Conservation (phyloP, 2,329 filamentous ascomycete genomes). For the Claviceps capensis region DNA sequence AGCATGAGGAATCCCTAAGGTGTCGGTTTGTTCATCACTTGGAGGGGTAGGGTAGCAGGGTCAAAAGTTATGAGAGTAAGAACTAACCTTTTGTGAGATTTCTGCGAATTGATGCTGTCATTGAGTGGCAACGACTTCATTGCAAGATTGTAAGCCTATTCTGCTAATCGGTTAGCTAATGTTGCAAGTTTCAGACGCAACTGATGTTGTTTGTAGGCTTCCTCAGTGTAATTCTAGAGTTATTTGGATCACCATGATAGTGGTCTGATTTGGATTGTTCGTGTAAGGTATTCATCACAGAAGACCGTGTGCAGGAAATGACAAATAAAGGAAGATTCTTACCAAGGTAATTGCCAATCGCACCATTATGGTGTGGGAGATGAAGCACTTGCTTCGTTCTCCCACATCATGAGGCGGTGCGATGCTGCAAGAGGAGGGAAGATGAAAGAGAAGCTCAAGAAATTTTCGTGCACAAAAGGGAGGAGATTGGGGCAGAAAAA, state of each 20-base stretch:
- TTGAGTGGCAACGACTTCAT: background rate
- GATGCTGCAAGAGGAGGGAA: background rate
- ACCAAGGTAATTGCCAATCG: constrained; percentile 7
- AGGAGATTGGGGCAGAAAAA: constrained; percentile 1
- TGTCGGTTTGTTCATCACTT: constrained; percentile 49
- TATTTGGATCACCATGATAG: constrained; percentile 37
- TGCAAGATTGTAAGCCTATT: too few relatives aligned
- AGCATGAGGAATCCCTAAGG: constrained; percentile 55
- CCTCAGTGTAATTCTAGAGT: constrained; percentile 45
- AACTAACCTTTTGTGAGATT: constrained; percentile 32
- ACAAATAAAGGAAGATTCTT: constrained; percentile 7
- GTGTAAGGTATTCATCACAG: constrained; percentile 23
- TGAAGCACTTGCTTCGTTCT: constrained; percentile 1
- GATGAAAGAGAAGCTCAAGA: background rate
- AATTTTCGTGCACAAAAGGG: constrained; percentile 2
- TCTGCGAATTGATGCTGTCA: background rate
- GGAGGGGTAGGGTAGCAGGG: constrained; percentile 11
- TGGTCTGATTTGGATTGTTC: constrained; percentile 54
- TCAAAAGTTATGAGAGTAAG: background rate
- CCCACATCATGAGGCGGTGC: background rate
- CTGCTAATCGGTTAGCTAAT: background rate
- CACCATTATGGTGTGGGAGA: background rate
- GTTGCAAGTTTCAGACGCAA: background rate
- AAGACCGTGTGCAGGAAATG: constrained; percentile 5
- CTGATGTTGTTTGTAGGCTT: constrained; percentile 11